phyloP scores from a whole-genome alignment of 2,329 filamentous ascomycete species.

The Botrytis sinoallii region DNA sequence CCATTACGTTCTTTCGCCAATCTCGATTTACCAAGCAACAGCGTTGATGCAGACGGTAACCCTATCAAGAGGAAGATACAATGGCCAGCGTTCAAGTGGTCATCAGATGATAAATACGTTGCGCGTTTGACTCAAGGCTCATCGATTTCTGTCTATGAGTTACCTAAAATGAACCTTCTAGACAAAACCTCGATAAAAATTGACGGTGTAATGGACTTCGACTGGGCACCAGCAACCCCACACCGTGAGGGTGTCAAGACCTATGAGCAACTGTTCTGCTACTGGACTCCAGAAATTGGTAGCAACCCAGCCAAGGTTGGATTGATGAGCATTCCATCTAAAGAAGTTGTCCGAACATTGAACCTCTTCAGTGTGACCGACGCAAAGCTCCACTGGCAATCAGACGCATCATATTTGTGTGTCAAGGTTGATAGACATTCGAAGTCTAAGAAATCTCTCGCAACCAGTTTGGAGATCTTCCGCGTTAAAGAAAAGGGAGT shows the following conservation, averaged over 20 bases:
- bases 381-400: slow-evolving; percentile 98
- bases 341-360: slow-evolving; percentile 88
- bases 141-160: slow-evolving; percentile 87
- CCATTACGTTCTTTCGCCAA: slow-evolving; percentile 92
- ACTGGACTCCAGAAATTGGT: slow-evolving; percentile 97
- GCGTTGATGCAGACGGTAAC: slow-evolving; percentile 58
- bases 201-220: slow-evolving; percentile 94
- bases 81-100: slow-evolving; percentile 99
- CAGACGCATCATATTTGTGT: slow-evolving; percentile 87
- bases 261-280: slow-evolving; percentile 95
- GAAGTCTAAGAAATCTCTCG: slow-evolving; percentile 97
- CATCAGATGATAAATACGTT: slow-evolving; percentile 93
- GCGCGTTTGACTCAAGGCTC: slow-evolving; percentile 84
- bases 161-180: slow-evolving; percentile 83
- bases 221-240: slow-evolving; percentile 86
- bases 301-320: slow-evolving; percentile 97
- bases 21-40: slow-evolving; percentile 69
- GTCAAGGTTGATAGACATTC: slow-evolving; percentile 99
- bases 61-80: slow-evolving; percentile 86
- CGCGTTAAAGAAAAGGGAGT: slow-evolving; percentile 96
- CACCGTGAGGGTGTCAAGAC: slow-evolving; percentile 81
- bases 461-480: slow-evolving; percentile 98
- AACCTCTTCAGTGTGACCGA: slow-evolving; percentile 98
- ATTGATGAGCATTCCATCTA: slow-evolving; percentile 92
- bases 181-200: slow-evolving; percentile 94